Evolutionary conservation across 108 stramenopile species (phyloP).

Genomic region (Cyclotella baltica): DNA sequence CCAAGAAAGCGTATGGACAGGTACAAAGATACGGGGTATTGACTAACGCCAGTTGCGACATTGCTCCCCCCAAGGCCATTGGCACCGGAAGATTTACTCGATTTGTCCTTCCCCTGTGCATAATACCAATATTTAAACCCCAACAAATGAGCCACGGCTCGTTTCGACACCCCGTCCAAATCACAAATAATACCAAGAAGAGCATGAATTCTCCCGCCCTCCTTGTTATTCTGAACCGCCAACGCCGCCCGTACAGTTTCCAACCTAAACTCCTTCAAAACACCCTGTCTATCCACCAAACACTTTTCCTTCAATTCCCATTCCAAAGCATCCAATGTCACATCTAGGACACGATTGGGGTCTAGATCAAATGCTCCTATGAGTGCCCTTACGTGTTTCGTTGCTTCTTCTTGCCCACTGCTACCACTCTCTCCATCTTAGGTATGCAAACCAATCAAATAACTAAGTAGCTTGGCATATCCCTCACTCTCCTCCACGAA

Average conservation of each 20-base stretch:
- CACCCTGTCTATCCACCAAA: neutral
- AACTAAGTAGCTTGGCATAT: constrained; percentile 79
- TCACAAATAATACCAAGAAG: constrained; percentile 59
- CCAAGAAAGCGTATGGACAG: constrained; percentile 62
- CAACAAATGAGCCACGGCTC: constrained; percentile 77
- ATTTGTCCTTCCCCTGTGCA: constrained; percentile 2
- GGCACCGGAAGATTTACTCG: constrained; percentile 1
- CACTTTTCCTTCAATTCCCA: constrained; percentile 11
- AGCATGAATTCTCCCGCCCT: neutral
- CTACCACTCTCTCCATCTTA: neutral
- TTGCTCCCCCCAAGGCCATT: neutral
- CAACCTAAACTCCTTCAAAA: constrained; percentile 14
- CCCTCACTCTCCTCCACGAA: constrained; percentile 96
- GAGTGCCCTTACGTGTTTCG: constrained; percentile 44
- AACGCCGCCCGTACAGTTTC: constrained; percentile 5
- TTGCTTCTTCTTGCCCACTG: neutral
- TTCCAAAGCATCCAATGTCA: constrained; percentile 87
- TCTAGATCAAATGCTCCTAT: constrained; percentile 96
- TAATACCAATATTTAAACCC: constrained; percentile 82
- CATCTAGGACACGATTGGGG: constrained; percentile 93
- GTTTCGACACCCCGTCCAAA: constrained; percentile 45
- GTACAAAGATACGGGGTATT: constrained; percentile 43
- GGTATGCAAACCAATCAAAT: constrained; percentile 18
- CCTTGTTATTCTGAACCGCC: neutral
- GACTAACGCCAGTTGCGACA: neutral